phyloP scores from a whole-genome alignment of 2,329 filamentous ascomycete species.

The Monilinia aucupariae region DNA sequence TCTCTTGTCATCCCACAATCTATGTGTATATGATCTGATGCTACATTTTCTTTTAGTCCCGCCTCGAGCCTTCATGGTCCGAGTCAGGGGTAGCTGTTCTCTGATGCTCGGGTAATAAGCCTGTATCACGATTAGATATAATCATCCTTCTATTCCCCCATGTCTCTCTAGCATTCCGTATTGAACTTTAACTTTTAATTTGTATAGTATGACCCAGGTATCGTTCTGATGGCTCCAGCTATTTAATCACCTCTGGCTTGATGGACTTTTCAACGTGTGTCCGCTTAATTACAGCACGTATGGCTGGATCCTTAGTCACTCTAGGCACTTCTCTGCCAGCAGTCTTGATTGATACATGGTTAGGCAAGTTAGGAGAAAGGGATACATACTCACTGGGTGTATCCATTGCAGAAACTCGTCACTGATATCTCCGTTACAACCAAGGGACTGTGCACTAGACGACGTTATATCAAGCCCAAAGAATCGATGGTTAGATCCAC shows the following conservation, averaged over 20 bases:
- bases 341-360: neutral
- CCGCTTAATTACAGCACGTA: too few relatives aligned
- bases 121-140: too few relatives aligned
- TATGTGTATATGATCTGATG: too few relatives aligned
- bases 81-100: too few relatives aligned
- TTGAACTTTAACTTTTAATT: too few relatives aligned
- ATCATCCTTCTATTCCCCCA: too few relatives aligned
- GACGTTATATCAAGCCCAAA: neutral
- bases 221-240: too few relatives aligned
- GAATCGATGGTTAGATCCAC: neutral
- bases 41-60: neutral
- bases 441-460: neutral
- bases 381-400: neutral
- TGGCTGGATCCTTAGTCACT: neutral
- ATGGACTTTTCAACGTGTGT: neutral
- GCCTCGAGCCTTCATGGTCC: neutral
- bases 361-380: neutral
- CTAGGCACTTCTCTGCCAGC: neutral
- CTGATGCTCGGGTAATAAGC: too few relatives aligned
- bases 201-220: too few relatives aligned
- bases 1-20: too few relatives aligned
- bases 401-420: neutral
- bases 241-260: too few relatives aligned
- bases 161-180: too few relatives aligned
- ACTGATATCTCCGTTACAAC: neutral